Evolutionary conservation across 2,329 filamentous ascomycete genomes (phyloP), one percentile per base, ranked within the genome.

Genomic region (Paradendryphiella salina): DNA sequence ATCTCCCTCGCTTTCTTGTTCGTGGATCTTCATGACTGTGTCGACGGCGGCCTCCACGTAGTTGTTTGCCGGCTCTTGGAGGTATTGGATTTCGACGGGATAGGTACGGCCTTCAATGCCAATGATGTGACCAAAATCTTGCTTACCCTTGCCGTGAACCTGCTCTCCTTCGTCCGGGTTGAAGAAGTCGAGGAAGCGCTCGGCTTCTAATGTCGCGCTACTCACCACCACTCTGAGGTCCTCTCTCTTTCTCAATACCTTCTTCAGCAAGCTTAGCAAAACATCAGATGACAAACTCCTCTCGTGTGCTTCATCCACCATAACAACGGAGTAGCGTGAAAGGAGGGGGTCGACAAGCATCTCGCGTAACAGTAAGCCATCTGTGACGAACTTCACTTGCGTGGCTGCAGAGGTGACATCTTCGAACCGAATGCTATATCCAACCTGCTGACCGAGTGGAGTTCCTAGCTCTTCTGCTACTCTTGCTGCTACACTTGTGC

Each of bases 291-390:
- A 95, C 52, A 97, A 82, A 40, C 91, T 96, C 46, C 94, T 82
- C 74, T 97, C 93, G 69, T 99, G 94, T 5, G 93, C 94, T 75
- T 97, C 93, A 69, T 99, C 94, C 6, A 99, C 88, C 90, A 99
- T 96, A 63, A 99, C 90, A 36, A 96, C 88, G 0, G 91, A 95
- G 71, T 99, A 99, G 9, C 90, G 83, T 15, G 89, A 94, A 29
- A 99, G 76, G 3, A 97, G 76, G 10, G 94, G 94, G 72, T 99
- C 94, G 3, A 96, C 89, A 4, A 99, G 81, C 21, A 93, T 94
- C 75, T 99, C 94, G 64, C 93, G 81, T 45, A 99, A 84, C 26
- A 99, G 81, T 40, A 99, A 79, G 0, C 93, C 93, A 75, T 99
- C 94, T 0, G 93, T 99, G 57, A 97, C 77, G 68, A 97, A 97